phyloP scores from a whole-genome alignment of 140 eudicot species.

The Oenanthe javanica region DNA sequence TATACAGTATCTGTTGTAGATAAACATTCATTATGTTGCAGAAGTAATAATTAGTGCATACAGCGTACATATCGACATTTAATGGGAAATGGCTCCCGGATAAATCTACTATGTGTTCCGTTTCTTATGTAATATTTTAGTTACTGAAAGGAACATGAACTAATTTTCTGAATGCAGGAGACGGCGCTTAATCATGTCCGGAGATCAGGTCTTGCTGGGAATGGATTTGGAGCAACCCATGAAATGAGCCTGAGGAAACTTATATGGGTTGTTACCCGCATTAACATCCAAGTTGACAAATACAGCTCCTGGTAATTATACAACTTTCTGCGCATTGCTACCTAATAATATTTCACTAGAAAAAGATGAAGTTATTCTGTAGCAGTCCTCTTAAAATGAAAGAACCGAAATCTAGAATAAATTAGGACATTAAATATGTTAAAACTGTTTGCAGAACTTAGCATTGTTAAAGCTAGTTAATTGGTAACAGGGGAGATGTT shows the following conservation, averaged over 20 bases:
- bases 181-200: constrained; percentile 77
- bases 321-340: background rate
- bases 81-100: too few relatives aligned
- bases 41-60: too few relatives aligned
- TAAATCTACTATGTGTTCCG: background rate
- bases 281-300: constrained; percentile 60
- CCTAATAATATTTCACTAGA: background rate
- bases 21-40: background rate
- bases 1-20: too few relatives aligned
- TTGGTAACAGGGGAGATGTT: constrained; percentile 70
- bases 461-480: background rate
- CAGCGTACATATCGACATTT: too few relatives aligned
- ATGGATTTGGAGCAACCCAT: constrained; percentile 77
- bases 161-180: constrained; percentile 35
- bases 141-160: background rate
- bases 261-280: constrained; percentile 82
- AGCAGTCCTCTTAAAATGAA: background rate
- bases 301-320: constrained; percentile 59
- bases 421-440: background rate
- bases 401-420: background rate
- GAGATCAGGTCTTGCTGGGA: constrained; percentile 63
- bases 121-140: too few relatives aligned
- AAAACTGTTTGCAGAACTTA: background rate
- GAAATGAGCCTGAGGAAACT: constrained; percentile 80
- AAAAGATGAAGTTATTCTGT: background rate